These are phyloP conservation scores for Aureobasidium pullulans DNA, from an alignment of 2,329 filamentous ascomycete species.

Conservation along the genomic window DNA sequence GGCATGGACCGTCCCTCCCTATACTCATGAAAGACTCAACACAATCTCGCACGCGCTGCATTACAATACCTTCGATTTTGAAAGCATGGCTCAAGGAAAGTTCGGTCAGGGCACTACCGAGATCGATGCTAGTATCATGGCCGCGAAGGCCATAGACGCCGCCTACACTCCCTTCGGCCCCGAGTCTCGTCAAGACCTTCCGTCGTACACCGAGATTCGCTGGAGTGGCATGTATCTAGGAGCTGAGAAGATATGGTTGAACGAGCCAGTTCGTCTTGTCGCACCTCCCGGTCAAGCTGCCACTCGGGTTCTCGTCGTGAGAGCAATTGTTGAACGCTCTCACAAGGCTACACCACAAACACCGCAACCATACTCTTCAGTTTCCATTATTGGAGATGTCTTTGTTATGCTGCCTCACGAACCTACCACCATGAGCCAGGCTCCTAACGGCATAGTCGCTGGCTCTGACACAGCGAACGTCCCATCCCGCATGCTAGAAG, in stretches of 20 bases:
- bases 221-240: slow-evolving; percentile 51
- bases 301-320: slow-evolving; percentile 43
- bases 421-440: slow-evolving; percentile 23
- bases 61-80: slow-evolving; percentile 48
- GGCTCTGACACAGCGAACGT: slow-evolving; percentile 34
- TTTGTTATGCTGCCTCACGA: slow-evolving; percentile 41
- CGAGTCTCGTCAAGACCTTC: slow-evolving; percentile 32
- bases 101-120: slow-evolving; percentile 43
- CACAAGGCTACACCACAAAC: slow-evolving; percentile 18
- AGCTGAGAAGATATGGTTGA: slow-evolving; percentile 53
- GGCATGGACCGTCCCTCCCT: slow-evolving; percentile 50
- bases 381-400: slow-evolving; percentile 42
- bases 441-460: slow-evolving; percentile 19
- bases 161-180: slow-evolving; percentile 48
- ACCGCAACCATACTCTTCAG: slow-evolving; percentile 14
- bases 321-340: slow-evolving; percentile 36
- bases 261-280: slow-evolving; percentile 50
- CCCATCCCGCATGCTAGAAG: slow-evolving; percentile 45
- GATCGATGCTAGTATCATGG: slow-evolving; percentile 52
- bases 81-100: slow-evolving; percentile 33
- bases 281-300: slow-evolving; percentile 28
- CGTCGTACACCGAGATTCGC: slow-evolving; percentile 34
- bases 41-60: slow-evolving; percentile 28
- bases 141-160: slow-evolving; percentile 48
- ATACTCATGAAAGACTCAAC: slow-evolving; percentile 40